phyloP scores from a whole-genome alignment of 192 early-diverging fungal genomes.

The Entomortierella chlamydospora region DNA sequence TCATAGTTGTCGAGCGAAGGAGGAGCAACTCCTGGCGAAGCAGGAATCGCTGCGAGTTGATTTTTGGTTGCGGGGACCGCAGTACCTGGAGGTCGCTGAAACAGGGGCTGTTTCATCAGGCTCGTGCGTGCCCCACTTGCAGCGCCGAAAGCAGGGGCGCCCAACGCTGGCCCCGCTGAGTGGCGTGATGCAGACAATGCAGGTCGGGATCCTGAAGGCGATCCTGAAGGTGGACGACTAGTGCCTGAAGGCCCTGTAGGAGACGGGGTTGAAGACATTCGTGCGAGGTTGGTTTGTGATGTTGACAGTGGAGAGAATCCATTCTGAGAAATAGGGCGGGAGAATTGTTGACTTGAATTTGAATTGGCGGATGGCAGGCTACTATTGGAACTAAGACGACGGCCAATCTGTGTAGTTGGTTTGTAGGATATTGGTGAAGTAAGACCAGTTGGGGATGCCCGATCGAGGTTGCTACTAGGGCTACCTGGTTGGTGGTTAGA shows the following conservation, averaged over 20 bases:
- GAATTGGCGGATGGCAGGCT: not conserved
- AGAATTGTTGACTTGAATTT: conserved; percentile 19
- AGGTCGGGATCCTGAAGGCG: conserved; percentile 35
- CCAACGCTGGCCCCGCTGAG: conserved; percentile 15
- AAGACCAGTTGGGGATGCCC: conserved; percentile 27
- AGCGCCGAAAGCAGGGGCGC: not conserved
- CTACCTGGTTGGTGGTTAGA: conserved; percentile 8
- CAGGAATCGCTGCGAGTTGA: conserved; percentile 19
- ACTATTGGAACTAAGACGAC: conserved; percentile 25
- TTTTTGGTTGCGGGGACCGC: conserved; percentile 14
- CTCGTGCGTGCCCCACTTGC: conserved; percentile 9
- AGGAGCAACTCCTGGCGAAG: conserved; percentile 31
- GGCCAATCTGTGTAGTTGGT: conserved; percentile 28
- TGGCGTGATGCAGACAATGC: conserved; percentile 25
- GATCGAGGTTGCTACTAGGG: conserved; percentile 17
- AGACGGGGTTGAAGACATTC: conserved; percentile 24
- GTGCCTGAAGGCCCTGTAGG: conserved; percentile 13
- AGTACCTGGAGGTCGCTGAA: conserved; percentile 23
- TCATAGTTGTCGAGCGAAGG: conserved; percentile 53
- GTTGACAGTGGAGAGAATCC: conserved; percentile 32
- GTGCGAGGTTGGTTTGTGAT: conserved; percentile 33
- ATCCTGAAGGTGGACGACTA: conserved; percentile 19
- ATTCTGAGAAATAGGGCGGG: conserved; percentile 31
- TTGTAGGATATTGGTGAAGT: conserved; percentile 21
- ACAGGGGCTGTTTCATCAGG: conserved; percentile 34